Base-by-base conservation (phyloP, 257 asterid species). In the Henckelia pumila region DNA sequence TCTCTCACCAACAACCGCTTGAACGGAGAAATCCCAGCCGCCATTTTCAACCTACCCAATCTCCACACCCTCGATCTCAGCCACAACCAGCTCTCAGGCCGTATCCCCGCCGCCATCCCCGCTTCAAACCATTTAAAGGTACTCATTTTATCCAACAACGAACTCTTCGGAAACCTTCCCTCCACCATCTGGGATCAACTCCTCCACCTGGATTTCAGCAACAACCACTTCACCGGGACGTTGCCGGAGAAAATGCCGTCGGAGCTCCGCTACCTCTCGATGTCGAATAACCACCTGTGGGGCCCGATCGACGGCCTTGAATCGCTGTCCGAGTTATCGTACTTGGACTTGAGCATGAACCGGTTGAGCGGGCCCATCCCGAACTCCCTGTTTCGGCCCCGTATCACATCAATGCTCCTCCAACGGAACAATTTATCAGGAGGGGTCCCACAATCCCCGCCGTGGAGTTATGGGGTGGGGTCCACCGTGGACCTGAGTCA, bases 401-500 rank as follows among this genome's bases (percentile, higher is more conserved):
- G 77, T 7, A 73, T 89, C 73, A 71, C 81, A 64, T 82, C 94
- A 62, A 63, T 89, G 56, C 77, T 82, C 30, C 91, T 89, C 79
- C 97, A 89, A 80, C 89, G 97, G 94, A 89, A 89, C 86, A 85
- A 89, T 78, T 79, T 89, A 3, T 76, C 97, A 0, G 97, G 97
- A 5, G 71, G 75, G 61, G 73, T 89, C 83, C 91, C 93, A 21
- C 71, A 11, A 0, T 61, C 74, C 25, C 74, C 76, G 7, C 76
- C 82, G 47, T 60, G 73, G 69, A 57, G 35, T 0, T 44, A 68
- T 30, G 73, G 70, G 3, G 64, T 19, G 33, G 88, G 88, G 10
- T 81, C 97, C 75, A 74, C 73, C 0, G 79, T 87, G 6, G 97
- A 89, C 68, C 78, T 89, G 24, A 89, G 97, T 70, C 97, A 89